Evolutionary conservation across 1,139 yeast species (phyloP).

Genomic region (Pichiaceae sp.): DNA sequence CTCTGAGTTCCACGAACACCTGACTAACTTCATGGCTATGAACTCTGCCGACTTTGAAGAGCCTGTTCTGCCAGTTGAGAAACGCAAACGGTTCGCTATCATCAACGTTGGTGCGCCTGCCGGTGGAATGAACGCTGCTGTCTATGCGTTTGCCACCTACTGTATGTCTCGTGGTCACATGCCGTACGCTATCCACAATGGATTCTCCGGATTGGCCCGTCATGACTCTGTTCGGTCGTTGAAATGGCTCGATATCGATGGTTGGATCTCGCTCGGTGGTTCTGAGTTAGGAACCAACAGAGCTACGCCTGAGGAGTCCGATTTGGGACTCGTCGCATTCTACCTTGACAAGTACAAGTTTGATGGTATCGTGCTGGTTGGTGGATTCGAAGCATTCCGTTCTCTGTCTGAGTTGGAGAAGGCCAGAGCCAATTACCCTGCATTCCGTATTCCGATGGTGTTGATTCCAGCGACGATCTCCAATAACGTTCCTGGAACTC

Average conservation of each 20-base stretch:
- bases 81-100: constrained; percentile 59
- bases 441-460: constrained; percentile 71
- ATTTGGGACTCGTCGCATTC: constrained; percentile 67
- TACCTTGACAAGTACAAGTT: constrained; percentile 65
- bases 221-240: constrained; percentile 60
- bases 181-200: constrained; percentile 67
- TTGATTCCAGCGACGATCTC: constrained; percentile 78
- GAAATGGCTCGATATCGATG: constrained; percentile 62
- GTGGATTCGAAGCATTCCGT: constrained; percentile 75
- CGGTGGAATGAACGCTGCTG: constrained; percentile 73
- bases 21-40: constrained; percentile 55
- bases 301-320: constrained; percentile 56
- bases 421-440: constrained; percentile 58
- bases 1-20: constrained; percentile 61
- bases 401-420: constrained; percentile 60
- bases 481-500: constrained; percentile 79
- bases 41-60: constrained; percentile 53
- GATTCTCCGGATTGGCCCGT: constrained; percentile 69
- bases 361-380: constrained; percentile 68
- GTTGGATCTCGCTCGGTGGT: constrained; percentile 72
- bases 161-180: constrained; percentile 71
- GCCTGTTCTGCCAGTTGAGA: constrained; percentile 41
- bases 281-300: constrained; percentile 80
- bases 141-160: constrained; percentile 65
- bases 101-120: constrained; percentile 81